Conservation (phyloP, 768 basidiomycete genomes). For the Auricularia cornea region DNA sequence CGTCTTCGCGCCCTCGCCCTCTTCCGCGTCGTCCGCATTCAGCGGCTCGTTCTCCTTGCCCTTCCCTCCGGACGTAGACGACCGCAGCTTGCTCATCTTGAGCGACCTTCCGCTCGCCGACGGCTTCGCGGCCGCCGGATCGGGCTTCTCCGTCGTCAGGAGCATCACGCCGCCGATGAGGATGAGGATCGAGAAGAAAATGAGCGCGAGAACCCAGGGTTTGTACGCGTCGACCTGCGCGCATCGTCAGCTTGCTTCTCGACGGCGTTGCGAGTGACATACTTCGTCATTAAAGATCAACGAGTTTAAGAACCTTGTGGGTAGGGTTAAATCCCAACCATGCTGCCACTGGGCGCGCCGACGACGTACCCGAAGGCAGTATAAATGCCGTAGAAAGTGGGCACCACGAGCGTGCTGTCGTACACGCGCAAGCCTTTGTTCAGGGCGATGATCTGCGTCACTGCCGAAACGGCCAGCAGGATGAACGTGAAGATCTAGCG, state of each 20-base stretch:
- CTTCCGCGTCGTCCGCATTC: conserved; percentile 28
- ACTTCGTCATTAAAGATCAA: conserved; percentile 45
- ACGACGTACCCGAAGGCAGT: conserved; percentile 68
- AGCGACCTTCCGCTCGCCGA: neutral
- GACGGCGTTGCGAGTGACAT: neutral
- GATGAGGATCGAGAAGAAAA: conserved; percentile 77
- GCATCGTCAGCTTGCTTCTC: neutral
- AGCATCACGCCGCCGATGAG: conserved; percentile 91
- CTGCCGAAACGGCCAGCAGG: conserved; percentile 57
- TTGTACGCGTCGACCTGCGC: conserved; percentile 61
- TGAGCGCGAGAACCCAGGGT: conserved; percentile 81
- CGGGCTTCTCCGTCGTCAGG: conserved; percentile 86
- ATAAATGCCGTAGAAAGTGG: conserved; percentile 91
- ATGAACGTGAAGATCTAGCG: conserved; percentile 67
- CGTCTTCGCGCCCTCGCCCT: conserved; percentile 35
- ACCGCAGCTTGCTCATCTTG: neutral
- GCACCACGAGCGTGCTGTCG: conserved; percentile 86
- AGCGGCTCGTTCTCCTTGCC: conserved; percentile 1
- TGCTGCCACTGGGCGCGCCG: neutral
- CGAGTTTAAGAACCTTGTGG: conserved; percentile 25
- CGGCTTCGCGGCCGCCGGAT: conserved; percentile 16
- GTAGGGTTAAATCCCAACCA: neutral
- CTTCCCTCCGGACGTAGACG: neutral
- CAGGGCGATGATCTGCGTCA: conserved; percentile 85
- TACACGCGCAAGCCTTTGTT: conserved; percentile 87